Conservation (phyloP, 2,329 filamentous ascomycete species). For the Sporothrix humicola region DNA sequence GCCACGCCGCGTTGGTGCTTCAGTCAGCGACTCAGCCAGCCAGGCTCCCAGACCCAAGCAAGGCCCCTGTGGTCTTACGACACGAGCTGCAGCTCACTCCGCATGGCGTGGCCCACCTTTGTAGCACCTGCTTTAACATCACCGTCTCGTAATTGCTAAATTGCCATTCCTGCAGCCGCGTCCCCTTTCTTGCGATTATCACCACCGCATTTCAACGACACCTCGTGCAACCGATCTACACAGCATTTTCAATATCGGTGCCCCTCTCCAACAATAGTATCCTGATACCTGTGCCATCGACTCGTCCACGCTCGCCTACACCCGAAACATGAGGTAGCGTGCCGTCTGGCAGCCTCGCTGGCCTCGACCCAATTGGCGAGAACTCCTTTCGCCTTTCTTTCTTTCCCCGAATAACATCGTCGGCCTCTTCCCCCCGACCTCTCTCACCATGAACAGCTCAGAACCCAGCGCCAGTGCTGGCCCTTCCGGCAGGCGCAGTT, state of each 20-base stretch:
- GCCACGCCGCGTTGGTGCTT: background rate
- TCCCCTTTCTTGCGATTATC: background rate
- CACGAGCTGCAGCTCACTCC: slow-evolving; percentile 6
- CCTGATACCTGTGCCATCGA: background rate
- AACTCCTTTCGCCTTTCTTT: background rate
- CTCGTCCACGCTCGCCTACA: background rate
- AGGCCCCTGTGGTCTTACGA: slow-evolving; percentile 23
- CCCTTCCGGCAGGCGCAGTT: slow-evolving; percentile 29
- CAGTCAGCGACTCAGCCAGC: background rate
- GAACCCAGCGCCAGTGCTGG: slow-evolving; percentile 24
- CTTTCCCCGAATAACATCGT: background rate
- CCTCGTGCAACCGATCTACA: background rate
- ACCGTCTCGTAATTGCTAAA: slow-evolving; percentile 11
- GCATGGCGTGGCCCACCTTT: slow-evolving; percentile 5
- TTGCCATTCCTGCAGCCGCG: slow-evolving; percentile 13
- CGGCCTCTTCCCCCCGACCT: background rate
- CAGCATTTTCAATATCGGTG: background rate
- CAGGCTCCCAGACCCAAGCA: background rate
- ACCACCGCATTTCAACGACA: background rate
- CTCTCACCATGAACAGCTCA: slow-evolving; percentile 28
- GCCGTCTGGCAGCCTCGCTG: slow-evolving; percentile 26
- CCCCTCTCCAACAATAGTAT: background rate
- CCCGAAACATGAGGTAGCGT: slow-evolving; percentile 34
- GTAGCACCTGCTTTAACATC: slow-evolving; percentile 23
- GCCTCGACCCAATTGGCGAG: slow-evolving; percentile 8